Evolutionary conservation across 2,329 filamentous ascomycete genomes (phyloP).

Genomic region (Botrytis medusae): DNA sequence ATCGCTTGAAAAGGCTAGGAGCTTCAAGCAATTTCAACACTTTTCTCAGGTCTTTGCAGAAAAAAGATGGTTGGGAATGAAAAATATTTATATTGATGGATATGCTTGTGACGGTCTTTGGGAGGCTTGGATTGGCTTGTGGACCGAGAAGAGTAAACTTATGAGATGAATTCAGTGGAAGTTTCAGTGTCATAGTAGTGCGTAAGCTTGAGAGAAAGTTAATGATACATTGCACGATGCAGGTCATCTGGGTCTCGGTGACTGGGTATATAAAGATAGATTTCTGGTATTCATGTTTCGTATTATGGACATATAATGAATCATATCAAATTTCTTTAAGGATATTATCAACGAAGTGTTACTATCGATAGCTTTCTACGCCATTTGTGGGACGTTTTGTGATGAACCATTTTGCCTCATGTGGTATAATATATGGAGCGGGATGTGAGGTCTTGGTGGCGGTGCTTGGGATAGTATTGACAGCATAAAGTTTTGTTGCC

Average conservation of each 20-base stretch:
- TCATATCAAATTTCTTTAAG: neutral
- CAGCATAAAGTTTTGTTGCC: neutral
- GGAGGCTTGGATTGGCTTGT: too few species aligned
- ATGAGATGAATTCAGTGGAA: neutral
- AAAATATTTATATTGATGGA: too few species aligned
- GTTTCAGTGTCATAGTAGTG: neutral
- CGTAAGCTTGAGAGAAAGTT: neutral
- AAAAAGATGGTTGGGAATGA: neutral
- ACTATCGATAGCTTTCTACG: too few species aligned
- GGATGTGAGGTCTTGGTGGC: fast-evolving
- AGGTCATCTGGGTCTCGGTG: neutral
- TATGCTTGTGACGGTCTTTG: neutral
- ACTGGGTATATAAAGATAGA: neutral
- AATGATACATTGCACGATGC: too few species aligned
- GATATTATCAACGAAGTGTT: too few species aligned
- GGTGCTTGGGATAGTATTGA: neutral
- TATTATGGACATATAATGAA: neutral
- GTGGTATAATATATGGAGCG: neutral
- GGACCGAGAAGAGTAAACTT: neutral
- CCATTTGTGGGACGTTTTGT: too few species aligned
- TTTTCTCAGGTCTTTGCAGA: neutral
- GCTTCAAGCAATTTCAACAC: fast-evolving
- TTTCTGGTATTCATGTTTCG: neutral
- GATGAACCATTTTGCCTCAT: neutral
- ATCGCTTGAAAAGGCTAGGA: neutral